Evolutionary conservation across 2,329 filamentous ascomycete genomes (phyloP), one percentile per base, ranked within the genome.

Genomic region (Fusarium ramigenum): DNA sequence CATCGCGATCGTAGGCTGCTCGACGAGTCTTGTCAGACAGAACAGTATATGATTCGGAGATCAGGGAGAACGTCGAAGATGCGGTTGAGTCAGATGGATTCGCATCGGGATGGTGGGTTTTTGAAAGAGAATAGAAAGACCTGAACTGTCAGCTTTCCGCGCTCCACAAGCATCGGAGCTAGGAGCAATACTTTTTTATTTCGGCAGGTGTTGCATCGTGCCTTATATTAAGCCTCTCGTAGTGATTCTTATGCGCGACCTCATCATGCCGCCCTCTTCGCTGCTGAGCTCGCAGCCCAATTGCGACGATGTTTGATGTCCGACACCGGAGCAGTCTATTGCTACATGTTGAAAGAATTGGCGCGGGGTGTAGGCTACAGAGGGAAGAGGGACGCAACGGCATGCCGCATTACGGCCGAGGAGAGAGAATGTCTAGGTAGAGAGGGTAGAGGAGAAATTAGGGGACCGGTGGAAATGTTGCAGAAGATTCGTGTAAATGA

Each of bases 101-200:
- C 80, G 91, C 91, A 87, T 99, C 96, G 2, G 96, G 96, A 83
- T 99, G 96, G 87, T 97, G 92, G 60, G 88, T 85, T 84, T 98
- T 97, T 79, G 95, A 97, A 81, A 98, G 93, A 69, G 88, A 84
- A 87, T 98, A 98, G 89, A 98, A 99, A 75, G 90, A 90, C 78
- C 89, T 91, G 43, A 56, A 69, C 37, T 65, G 50, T 69, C 23
- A 60, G 56, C 34, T 43, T 50, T 44, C 21, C 21, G 54, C 49
- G 30, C 23, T 18, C n/a, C 28, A 23, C 14, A 10, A 32, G 37
- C 21, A 32, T 16, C 32, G 7, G 12, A 49, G 14, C 15, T n/a
- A 42, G 19, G 63, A 47, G 23, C 53, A 78, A 15, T 61, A 94
- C 92, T 93, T 96, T 83, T 98, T 98, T 70, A 98, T 95, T 60